A percentile compares a stretch with the other conserved stretches of the same genome.
Evolutionary conservation across 1,284 basidiomycete species (phyloP).

Genomic region (Cystobasidium pallidum): DNA sequence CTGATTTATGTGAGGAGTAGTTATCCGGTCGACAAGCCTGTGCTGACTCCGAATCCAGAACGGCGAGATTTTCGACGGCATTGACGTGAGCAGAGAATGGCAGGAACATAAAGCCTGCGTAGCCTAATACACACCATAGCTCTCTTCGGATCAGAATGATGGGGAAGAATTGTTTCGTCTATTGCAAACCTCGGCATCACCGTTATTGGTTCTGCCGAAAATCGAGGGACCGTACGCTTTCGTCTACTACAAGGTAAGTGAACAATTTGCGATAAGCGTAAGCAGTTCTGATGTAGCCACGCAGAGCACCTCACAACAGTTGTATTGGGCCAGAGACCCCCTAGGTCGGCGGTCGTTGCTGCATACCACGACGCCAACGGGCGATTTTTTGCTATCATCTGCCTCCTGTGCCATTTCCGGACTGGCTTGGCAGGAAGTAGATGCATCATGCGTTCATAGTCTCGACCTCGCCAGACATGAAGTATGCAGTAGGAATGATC

Average conservation of each 20-base stretch:
- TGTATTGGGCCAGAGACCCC: conserved; percentile 85
- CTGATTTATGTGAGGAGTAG: conserved; percentile 26
- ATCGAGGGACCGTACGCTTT: conserved; percentile 93
- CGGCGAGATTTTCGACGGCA: conserved; percentile 53
- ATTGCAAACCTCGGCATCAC: conserved; percentile 61
- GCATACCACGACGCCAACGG: conserved; percentile 59
- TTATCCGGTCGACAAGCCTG: conserved; percentile 30
- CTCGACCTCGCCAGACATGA: conserved; percentile 25
- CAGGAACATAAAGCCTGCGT: not conserved
- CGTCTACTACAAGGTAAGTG: conserved; percentile 71
- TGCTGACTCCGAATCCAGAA: conserved; percentile 48
- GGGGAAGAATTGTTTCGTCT: conserved; percentile 68
- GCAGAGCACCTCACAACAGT: conserved; percentile 59
- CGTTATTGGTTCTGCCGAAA: conserved; percentile 61
- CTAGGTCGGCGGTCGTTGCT: conserved; percentile 88
- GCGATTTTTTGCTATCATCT: conserved; percentile 7
- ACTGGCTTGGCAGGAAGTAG: conserved; percentile 46
- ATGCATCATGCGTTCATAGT: conserved; percentile 38
- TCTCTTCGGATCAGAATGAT: conserved; percentile 70
- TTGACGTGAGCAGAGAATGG: conserved; percentile 46
- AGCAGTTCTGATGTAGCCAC: not conserved
- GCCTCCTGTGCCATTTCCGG: not conserved
- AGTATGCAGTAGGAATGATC: conserved; percentile 22
- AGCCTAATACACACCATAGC: not conserved
- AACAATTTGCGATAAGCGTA: not conserved